Conservation (phyloP, 768 basidiomycete genomes). For the Amanita molliuscula region DNA sequence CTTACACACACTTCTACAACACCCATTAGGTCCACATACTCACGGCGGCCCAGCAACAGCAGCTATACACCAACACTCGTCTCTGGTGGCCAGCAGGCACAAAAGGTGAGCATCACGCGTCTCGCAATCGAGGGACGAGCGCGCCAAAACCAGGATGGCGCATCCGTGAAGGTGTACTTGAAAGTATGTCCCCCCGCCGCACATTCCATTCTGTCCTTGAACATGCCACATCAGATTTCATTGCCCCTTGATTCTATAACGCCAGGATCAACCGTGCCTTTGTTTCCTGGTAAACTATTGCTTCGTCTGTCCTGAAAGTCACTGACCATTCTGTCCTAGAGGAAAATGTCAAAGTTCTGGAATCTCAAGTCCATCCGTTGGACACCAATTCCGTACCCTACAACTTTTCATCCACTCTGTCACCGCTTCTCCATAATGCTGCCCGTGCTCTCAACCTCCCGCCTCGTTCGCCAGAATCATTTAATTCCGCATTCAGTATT, state of each 20-base stretch:
- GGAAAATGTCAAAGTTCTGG: constrained; percentile 69
- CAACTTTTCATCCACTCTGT: constrained; percentile 55
- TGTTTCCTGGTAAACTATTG: constrained; percentile 54
- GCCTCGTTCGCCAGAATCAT: constrained; percentile 47
- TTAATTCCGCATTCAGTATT: constrained; percentile 43
- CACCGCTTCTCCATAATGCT: constrained; percentile 57
- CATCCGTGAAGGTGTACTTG: constrained; percentile 63
- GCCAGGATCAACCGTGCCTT: constrained; percentile 58
- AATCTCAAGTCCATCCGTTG: constrained; percentile 68
- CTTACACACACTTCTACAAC: neutral
- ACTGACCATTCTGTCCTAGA: constrained; percentile 29
- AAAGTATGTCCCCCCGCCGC: constrained; percentile 35
- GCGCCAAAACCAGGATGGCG: constrained; percentile 54
- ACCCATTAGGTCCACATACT: constrained; percentile 13
- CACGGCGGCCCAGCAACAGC: constrained; percentile 18
- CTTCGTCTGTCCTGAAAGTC: neutral
- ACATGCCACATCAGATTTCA: constrained; percentile 35
- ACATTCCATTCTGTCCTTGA: neutral
- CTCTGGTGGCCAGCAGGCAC: constrained; percentile 24
- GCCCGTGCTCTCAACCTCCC: constrained; percentile 61
- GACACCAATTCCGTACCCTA: constrained; percentile 65
- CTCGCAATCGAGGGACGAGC: constrained; percentile 69
- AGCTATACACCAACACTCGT: constrained; percentile 39
- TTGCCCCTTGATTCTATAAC: constrained; percentile 55
- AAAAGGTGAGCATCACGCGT: constrained; percentile 57